These are phyloP conservation scores for Nemania bipapillata DNA, from an alignment of 2,329 filamentous ascomycete species.

Conservation along the genomic window DNA sequence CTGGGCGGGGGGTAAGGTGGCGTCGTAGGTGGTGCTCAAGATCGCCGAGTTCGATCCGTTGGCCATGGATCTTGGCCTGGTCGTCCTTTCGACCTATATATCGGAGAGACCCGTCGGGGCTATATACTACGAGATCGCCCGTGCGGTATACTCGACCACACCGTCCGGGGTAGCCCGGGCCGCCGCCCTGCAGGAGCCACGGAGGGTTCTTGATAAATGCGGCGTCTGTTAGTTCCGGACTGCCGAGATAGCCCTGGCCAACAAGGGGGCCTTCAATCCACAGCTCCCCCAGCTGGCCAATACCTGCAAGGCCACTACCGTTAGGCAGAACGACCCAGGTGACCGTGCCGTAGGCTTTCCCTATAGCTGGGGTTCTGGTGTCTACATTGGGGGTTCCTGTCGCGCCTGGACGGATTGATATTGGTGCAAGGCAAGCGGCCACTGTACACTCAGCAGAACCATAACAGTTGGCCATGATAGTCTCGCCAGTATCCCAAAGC, in stretches of 20 bases:
- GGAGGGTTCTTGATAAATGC: conserved; percentile 20
- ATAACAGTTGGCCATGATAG: conserved; percentile 8
- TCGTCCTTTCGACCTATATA: conserved; percentile 44
- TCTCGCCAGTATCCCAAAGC: conserved; percentile 1
- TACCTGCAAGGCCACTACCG: conserved; percentile 4
- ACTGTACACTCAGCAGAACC: conserved; percentile 15
- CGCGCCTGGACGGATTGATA: conserved; percentile 6
- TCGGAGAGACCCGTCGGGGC: conserved; percentile 3
- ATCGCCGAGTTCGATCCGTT: conserved; percentile 51
- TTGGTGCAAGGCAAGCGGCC: conserved; percentile 9
- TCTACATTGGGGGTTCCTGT: conserved; percentile 3
- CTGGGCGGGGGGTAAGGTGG: neutral
- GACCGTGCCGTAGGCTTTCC: neutral
- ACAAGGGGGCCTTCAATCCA: conserved; percentile 28
- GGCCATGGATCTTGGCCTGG: conserved; percentile 52
- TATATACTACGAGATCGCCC: conserved; percentile 24
- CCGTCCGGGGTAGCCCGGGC: neutral
- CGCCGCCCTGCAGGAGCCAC: conserved; percentile 18
- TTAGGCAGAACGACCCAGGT: conserved; percentile 19
- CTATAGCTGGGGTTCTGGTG: neutral
- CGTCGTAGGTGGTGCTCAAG: conserved; percentile 44
- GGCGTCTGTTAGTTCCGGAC: conserved; percentile 15
- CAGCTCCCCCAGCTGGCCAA: conserved; percentile 25
- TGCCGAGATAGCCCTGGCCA: conserved; percentile 21
- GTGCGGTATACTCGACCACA: conserved; percentile 13